phyloP scores from a whole-genome alignment of 2,329 filamentous ascomycete genomes.

The Colletotrichum salicis region DNA sequence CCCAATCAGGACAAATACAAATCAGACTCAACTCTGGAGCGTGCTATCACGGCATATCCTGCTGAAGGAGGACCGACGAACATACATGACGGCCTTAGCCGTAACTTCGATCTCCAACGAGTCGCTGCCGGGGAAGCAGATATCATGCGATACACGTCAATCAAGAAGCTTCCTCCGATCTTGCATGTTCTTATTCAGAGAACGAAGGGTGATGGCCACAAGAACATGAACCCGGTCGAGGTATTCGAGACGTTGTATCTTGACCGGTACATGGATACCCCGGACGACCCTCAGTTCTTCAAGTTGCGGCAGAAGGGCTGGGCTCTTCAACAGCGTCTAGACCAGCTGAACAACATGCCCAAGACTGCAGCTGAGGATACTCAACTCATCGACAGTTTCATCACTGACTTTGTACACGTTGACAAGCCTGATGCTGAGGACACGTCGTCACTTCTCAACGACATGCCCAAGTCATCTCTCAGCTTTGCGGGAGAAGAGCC shows the following conservation, averaged over 20 bases:
- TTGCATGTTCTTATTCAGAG: slow-evolving; percentile 91
- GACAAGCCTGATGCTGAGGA: slow-evolving; percentile 6
- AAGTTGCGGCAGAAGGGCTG: slow-evolving; percentile 76
- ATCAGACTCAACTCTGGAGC: slow-evolving; percentile 63
- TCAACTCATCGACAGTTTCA: slow-evolving; percentile 14
- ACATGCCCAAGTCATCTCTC: slow-evolving; percentile 23
- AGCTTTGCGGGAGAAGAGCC: slow-evolving; percentile 25
- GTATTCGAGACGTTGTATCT: slow-evolving; percentile 87
- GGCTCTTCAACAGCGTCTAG: slow-evolving; percentile 75
- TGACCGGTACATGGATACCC: slow-evolving; percentile 85
- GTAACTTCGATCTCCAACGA: slow-evolving; percentile 83
- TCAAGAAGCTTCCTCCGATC: slow-evolving; percentile 82
- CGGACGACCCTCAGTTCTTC: slow-evolving; percentile 69
- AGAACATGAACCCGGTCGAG: slow-evolving; percentile 80
- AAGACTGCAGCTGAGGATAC: slow-evolving; percentile 23
- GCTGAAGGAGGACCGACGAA: slow-evolving; percentile 62
- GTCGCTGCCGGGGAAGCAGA: slow-evolving; percentile 62
- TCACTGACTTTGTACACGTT: slow-evolving; percentile 21
- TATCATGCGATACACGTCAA: slow-evolving; percentile 73
- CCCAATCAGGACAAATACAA: slow-evolving; percentile 49
- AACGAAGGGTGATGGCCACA: slow-evolving; percentile 77
- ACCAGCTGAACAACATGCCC: slow-evolving; percentile 50
- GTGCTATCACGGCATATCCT: slow-evolving; percentile 70
- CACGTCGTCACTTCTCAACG: slow-evolving; percentile 13
- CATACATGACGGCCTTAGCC: slow-evolving; percentile 86